phyloP scores from a whole-genome alignment of 164 flowering plant species.

The Stephania japonica region DNA sequence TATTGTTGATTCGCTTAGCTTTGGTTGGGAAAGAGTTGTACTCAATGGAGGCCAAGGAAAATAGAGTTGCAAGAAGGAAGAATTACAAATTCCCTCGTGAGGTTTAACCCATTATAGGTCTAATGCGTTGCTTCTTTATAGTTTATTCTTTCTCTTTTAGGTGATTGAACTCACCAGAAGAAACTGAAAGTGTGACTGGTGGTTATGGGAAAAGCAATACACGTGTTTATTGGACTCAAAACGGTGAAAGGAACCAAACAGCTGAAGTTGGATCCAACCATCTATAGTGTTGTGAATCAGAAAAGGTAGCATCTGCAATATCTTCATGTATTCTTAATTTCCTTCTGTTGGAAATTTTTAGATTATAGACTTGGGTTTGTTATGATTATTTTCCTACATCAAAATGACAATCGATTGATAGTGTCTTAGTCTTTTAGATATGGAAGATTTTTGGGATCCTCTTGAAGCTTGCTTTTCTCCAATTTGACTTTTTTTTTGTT shows the following conservation, averaged over 20 bases:
- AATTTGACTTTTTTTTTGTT: not conserved
- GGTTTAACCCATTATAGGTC: not conserved
- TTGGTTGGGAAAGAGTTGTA: too few relatives aligned
- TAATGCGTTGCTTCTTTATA: constrained; percentile 1
- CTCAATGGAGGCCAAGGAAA: too few relatives aligned
- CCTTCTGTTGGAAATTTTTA: not conserved
- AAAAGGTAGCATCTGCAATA: constrained; percentile 49
- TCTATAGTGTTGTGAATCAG: constrained; percentile 97
- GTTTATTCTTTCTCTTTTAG: constrained; percentile 28
- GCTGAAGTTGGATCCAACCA: constrained; percentile 92
- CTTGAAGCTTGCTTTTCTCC: not conserved
- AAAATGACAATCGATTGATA: not conserved
- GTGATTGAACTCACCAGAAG: constrained; percentile 99
- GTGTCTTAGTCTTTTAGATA: not conserved
- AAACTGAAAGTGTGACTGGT: constrained; percentile 85
- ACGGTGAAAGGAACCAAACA: constrained; percentile 98
- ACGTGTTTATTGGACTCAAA: constrained; percentile 90
- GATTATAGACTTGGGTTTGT: not conserved
- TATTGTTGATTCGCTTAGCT: too few relatives aligned
- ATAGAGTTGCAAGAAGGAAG: too few relatives aligned
- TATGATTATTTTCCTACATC: not conserved
- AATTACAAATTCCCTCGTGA: too few relatives aligned
- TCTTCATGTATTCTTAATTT: not conserved
- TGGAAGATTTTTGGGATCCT: not conserved
- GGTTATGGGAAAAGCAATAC: constrained; percentile 97